phyloP scores from a whole-genome alignment of 164 flowering plant genomes.

The Aristolochia contorta region DNA sequence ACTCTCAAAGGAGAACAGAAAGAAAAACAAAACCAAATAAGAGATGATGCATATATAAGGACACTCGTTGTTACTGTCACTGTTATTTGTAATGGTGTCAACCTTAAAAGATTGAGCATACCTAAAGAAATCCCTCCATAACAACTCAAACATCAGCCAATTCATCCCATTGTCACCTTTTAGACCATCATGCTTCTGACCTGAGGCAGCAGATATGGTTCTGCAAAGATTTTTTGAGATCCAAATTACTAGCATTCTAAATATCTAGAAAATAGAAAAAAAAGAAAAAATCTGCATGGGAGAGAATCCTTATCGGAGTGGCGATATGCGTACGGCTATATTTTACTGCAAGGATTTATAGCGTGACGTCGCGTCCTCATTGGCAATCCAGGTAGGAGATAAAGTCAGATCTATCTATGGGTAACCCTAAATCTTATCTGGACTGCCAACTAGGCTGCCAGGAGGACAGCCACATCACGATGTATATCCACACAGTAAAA shows the following conservation, averaged over 20 bases:
- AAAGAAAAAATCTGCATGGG: too few species aligned
- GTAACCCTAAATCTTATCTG: too few species aligned
- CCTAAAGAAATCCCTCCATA: constrained; percentile 99
- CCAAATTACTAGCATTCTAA: neutral
- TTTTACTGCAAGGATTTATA: too few species aligned
- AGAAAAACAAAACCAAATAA: neutral
- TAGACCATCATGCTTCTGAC: constrained; percentile 36
- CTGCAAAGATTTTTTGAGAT: constrained; percentile 20
- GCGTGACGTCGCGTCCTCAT: too few species aligned
- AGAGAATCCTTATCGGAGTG: too few species aligned
- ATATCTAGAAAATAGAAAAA: too few species aligned
- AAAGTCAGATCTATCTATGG: too few species aligned
- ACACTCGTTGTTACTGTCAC: neutral
- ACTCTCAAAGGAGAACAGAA: neutral
- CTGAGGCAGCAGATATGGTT: constrained; percentile 39
- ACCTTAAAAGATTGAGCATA: constrained; percentile 8
- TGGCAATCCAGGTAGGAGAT: too few species aligned
- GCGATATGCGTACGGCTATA: too few species aligned
- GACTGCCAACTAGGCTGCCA: too few species aligned
- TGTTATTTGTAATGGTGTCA: neutral
- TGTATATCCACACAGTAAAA: too few species aligned
- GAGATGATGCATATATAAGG: neutral
- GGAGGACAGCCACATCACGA: too few species aligned
- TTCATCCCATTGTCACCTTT: constrained; percentile 47
- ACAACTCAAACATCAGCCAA: constrained; percentile 85